Conservation (phyloP, 1,139 yeast genomes). For the Saccharomyces hybrid region DNA sequence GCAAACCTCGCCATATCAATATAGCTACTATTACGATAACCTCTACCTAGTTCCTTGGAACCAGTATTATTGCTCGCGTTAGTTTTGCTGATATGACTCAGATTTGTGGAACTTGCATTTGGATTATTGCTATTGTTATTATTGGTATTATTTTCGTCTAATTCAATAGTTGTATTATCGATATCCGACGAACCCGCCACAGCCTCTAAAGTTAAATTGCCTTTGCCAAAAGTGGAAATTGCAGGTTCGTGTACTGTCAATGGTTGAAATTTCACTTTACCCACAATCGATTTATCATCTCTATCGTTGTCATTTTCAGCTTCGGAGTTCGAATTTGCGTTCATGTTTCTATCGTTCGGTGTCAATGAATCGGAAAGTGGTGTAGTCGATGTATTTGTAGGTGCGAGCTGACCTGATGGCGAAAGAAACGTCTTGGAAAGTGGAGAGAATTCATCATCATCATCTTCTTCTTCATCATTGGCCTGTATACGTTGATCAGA, state of each 20-base stretch:
- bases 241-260: conserved; percentile 38
- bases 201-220: conserved; percentile 56
- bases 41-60: not conserved
- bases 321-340: not conserved
- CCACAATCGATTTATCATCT: conserved; percentile 8
- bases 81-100: conserved; percentile 1
- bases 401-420: not conserved
- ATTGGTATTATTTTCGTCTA: conserved; percentile 1
- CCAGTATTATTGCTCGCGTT: not conserved
- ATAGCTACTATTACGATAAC: conserved; percentile 14
- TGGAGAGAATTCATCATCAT: not conserved
- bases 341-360: conserved; percentile 4
- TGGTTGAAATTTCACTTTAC: conserved; percentile 49
- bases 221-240: conserved; percentile 60
- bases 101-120: not conserved
- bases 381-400: not conserved
- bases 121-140: not conserved
- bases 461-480: not conserved
- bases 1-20: conserved; percentile 11
- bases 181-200: conserved; percentile 30
- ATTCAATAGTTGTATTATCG: conserved; percentile 6
- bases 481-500: not conserved
- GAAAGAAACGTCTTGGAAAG: not conserved
- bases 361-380: conserved; percentile 4
- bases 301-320: conserved; percentile 2